Base-by-base conservation (phyloP, 2,329 filamentous ascomycete species). In the Triangularia verruculosa region DNA sequence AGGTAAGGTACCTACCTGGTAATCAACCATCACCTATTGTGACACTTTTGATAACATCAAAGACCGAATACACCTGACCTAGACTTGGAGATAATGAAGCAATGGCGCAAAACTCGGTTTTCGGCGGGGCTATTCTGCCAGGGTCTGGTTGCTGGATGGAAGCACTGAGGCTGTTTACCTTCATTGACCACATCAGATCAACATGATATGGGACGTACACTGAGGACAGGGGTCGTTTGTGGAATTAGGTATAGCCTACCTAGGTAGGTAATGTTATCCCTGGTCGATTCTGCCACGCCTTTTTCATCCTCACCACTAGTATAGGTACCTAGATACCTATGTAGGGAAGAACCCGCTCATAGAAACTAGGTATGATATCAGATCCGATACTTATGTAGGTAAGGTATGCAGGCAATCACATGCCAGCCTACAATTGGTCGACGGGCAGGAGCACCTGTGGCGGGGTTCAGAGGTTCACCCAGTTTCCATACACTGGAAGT, bases 11-110 rank as follows among this genome's bases (percentile, higher is more conserved):
- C 28, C 15, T 8, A 57, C 57, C 0, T 67, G 68, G 5, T 71
- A 73, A 61, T 74, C 72, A 5, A 74, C 72, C 12, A 74, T 72
- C 7, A 61, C 65, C 25, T 74, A 71, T 60, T 64, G 67, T 9
- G 69, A 70, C 3, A 72, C 72, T 5, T 73, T 69, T 56, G 27
- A 57, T 0, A 71, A 74, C 12, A 67, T 74, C 25, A 65, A 55
- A 30, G 67, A 72, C 61, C 68, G 70, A 70, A 68, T 25, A 13
- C 61, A 1, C 64, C 63, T 0, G 65, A 68, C 55, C 20, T 68
- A 1, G 63, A 66, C 2, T 27, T 51, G 2, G 64, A 62, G 3
- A 62, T 30, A 11, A 30, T 59, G 39, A 52, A 59, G 2, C 64
- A 68, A 52, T 69, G 65, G 63, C 34, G n/a, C 69, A 61, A 62